Evolutionary conservation across 139 green algal genomes (phyloP), one percentile per base, ranked within the genome.

Genomic region (Chlamydomonas schloesseri): DNA sequence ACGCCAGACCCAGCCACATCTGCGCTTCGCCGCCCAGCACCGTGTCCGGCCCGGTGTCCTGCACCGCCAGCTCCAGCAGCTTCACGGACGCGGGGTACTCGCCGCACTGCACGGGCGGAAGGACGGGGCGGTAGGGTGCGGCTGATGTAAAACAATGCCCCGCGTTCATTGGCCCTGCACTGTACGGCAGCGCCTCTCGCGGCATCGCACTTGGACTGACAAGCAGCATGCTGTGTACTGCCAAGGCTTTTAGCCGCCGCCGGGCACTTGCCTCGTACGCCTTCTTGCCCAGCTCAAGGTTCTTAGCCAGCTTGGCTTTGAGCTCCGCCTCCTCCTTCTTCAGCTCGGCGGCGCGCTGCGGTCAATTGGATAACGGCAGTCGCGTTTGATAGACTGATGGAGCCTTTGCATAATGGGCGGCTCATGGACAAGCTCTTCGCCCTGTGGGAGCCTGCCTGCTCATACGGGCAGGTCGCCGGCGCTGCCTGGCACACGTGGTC

Each of bases 1-100:
- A 97, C n/a, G 93, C 91, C 26, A 98, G 92, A 0, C 94, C 96
- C 60, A 98, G 92, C 96, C 96, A 98, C 46, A 98, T 74, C 86
- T 96, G 92, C 3, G 94, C 94, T 78, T 98, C 96, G 1, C 96
- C 96, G 17, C 94, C 96, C 46, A 97, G 74, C 50, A 84, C 60
- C 4, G 87, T 91, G 73, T 94, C 92, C 0, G 71, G 72, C 0
- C 93, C 94, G 53, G 91, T 75, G 50, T 95, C 88, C 15, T 94
- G 83, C 21, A 97, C 87, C 0, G 94, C 95, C 34, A 83, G 37
- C 67, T 96, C 91, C 34, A 98, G 86, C 15, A 94, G 55, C 50
- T 46, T 36, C 2, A 93, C 87, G 0, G 91, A 85, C 2, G 80
- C 82, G 1, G 70, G 68, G 85, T 98, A 98, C 83, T 93, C 84